These are phyloP conservation scores for Stellera chamaejasme DNA, from an alignment of 345 rosid species.

Conservation along the genomic window DNA sequence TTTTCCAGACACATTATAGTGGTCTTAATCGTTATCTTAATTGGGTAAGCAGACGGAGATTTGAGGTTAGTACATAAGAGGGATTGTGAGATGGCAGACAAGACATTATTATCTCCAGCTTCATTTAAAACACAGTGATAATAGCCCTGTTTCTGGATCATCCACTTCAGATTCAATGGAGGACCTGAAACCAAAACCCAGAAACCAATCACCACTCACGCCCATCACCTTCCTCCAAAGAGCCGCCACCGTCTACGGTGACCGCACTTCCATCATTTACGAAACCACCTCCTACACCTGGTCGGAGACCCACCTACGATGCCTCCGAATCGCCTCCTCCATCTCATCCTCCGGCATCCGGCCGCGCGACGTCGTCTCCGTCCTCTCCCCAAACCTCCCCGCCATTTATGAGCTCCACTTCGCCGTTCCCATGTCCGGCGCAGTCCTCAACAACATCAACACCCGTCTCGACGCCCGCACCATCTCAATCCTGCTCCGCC, in stretches of 20 bases:
- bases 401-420: slow-evolving; percentile 92
- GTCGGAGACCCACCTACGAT: slow-evolving; percentile 68
- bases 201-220: slow-evolving; percentile 30
- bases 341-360: slow-evolving; percentile 43
- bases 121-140: too few species aligned
- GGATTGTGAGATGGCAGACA: too few species aligned
- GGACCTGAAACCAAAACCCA: slow-evolving; percentile 26
- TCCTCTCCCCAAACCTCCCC: slow-evolving; percentile 59
- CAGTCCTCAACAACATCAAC: slow-evolving; percentile 71
- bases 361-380: slow-evolving; percentile 54
- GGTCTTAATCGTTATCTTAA: too few species aligned
- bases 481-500: slow-evolving; percentile 53
- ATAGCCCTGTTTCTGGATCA: too few species aligned
- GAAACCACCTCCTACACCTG: slow-evolving; percentile 46
- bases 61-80: too few species aligned
- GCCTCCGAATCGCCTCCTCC: slow-evolving; percentile 69
- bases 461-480: slow-evolving; percentile 82
- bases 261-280: slow-evolving; percentile 52
- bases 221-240: slow-evolving; percentile 43
- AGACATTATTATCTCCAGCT: too few species aligned
- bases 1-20: too few species aligned
- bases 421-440: slow-evolving; percentile 77
- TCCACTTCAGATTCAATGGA: slow-evolving; percentile 15
- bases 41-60: too few species aligned
- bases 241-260: slow-evolving; percentile 74